phyloP scores from a whole-genome alignment of 2,329 filamentous ascomycete genomes.

The Alternaria burnsii region DNA sequence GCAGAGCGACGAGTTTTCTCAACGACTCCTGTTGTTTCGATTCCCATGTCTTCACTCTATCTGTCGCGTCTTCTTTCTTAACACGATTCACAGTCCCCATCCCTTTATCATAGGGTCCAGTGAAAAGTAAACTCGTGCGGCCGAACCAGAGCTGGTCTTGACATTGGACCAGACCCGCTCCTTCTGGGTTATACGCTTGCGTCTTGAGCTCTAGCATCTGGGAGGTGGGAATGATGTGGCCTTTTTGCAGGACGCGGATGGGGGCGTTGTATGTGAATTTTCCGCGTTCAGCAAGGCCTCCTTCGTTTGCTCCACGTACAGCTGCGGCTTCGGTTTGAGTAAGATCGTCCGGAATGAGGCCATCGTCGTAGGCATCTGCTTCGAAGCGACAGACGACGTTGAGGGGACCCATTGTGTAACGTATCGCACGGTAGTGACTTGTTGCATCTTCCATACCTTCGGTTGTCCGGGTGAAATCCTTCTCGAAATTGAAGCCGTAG shows the following conservation, averaged over 20 bases:
- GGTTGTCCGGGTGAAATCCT: conserved; percentile 31
- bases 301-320: conserved; percentile 19
- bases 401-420: conserved; percentile 37
- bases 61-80: conserved; percentile 26
- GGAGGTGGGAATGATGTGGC: conserved; percentile 29
- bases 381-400: conserved; percentile 40
- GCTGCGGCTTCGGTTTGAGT: conserved; percentile 16
- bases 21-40: conserved; percentile 30
- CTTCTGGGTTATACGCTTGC: conserved; percentile 21
- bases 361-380: conserved; percentile 40
- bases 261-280: conserved; percentile 27
- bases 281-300: conserved; percentile 9
- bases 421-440: conserved; percentile 42
- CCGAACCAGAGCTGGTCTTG: conserved; percentile 46
- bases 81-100: conserved; percentile 22
- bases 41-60: conserved; percentile 35
- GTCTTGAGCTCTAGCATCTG: conserved; percentile 42
- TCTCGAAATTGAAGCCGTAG: conserved; percentile 39
- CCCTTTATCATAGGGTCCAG: conserved; percentile 25
- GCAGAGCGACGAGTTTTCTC: conserved; percentile 32
- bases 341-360: conserved; percentile 19
- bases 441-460: conserved; percentile 38
- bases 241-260: conserved; percentile 35
- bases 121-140: conserved; percentile 37
- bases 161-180: conserved; percentile 18